Evolutionary conservation across 257 asterid species (phyloP).

Genomic region (Paraleonurus japonicus): DNA sequence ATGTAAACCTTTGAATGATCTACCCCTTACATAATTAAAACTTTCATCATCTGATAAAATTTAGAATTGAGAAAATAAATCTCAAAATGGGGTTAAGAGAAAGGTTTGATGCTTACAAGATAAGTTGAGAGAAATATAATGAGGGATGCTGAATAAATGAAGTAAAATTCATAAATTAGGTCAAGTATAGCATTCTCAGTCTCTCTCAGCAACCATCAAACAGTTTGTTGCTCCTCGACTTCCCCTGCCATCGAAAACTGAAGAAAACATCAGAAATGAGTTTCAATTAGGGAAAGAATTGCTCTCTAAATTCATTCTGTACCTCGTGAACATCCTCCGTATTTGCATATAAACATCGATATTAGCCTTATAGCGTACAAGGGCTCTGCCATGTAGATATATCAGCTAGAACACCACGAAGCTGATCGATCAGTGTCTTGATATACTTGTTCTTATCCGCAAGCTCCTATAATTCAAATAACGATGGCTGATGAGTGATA

Average conservation of each 20-base stretch:
- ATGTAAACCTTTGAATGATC: not conserved
- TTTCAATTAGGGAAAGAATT: not conserved
- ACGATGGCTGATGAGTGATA: conserved; percentile 6
- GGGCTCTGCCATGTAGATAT: conserved; percentile 90
- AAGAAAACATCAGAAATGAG: not conserved
- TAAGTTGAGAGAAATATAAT: not conserved
- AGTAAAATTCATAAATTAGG: no score
- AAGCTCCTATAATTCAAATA: conserved; percentile 49
- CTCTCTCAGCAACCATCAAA: conserved; percentile 11
- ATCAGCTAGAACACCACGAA: conserved; percentile 66
- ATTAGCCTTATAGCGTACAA: conserved; percentile 50
- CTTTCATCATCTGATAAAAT: not conserved
- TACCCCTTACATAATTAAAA: no score
- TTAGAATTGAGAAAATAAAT: not conserved
- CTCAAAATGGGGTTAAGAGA: not conserved
- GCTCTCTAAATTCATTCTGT: not conserved
- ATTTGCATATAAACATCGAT: not conserved
- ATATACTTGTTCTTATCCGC: conserved; percentile 58
- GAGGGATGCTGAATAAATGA: no score
- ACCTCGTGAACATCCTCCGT: conserved; percentile 12
- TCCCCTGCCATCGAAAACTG: not conserved
- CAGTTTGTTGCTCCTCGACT: not conserved
- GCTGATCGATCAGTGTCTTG: conserved; percentile 71
- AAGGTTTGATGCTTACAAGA: not conserved
- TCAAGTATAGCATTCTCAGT: not conserved